Evolutionary conservation across 345 rosid genomes (phyloP), one percentile per base, ranked within the genome.

Genomic region (Brassica nigra): DNA sequence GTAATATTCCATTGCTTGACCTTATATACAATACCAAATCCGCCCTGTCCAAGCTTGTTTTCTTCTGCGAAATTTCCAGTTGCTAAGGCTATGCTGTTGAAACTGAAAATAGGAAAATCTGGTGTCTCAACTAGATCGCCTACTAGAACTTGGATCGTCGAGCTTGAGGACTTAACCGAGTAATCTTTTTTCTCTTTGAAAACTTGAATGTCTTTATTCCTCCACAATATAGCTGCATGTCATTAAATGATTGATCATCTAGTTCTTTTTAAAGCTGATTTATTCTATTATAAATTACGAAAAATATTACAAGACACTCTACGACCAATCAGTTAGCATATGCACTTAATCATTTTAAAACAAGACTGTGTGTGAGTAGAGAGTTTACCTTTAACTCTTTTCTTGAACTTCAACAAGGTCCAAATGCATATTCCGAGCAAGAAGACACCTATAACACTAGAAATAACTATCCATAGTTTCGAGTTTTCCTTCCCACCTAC

Each of bases 1-100:
- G 23, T 57, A 47, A 47, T 47, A 12, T 47, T 23, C 27, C 27
- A 15, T 44, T 63, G 65, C 0, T 4, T 82, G 68, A 91, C 98
- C 97, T 86, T 88, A 87, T 90, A 89, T 9, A 93, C 95, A 66
- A 87, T 86, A 67, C 98, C 97, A 18, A 93, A 93, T 73, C 97
- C 98, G 1, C 98, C 98, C 8, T 83, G 86, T 29, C 98, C 98
- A 47, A 93, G 90, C 73, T 78, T 91, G 86, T 89, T 91, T 72
- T 79, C 86, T 71, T 86, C 88, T 2, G 91, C 78, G 62, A 93
- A 93, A 77, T 86, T 84, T 58, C 84, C 72, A 0, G 95, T 91
- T 7, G 98, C 97, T 5, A 61, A 71, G 55, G 83, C 92, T 66
- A 91, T 33, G 9, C 62, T 9, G 29, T 47, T 75, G 72, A 90